These are phyloP conservation scores for Populus pruinosa DNA, from an alignment of 345 rosid genomes.

Conservation along the genomic window DNA sequence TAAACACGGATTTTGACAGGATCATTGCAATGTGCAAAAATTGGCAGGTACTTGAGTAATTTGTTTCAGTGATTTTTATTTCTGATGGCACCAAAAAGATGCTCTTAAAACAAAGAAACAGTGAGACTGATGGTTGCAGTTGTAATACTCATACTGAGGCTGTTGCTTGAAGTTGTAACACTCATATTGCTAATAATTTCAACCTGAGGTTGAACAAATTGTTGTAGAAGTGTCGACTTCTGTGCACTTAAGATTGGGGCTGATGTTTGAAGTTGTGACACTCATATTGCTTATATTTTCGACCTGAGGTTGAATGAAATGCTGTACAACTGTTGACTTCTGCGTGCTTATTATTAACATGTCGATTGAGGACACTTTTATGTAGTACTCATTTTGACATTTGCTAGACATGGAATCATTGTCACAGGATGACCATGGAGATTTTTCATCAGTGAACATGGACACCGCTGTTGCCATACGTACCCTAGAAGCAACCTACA, in stretches of 20 bases:
- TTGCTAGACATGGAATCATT: background rate
- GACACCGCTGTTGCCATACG: constrained; percentile 98
- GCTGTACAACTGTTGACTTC: background rate
- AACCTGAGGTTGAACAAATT: background rate
- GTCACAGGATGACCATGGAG: constrained; percentile 92
- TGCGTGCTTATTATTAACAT: background rate
- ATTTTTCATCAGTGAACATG: constrained; percentile 97
- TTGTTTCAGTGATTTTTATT: background rate
- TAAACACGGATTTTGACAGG: constrained; percentile 97
- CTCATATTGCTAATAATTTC: background rate
- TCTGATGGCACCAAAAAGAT: background rate
- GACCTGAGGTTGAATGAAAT: background rate
- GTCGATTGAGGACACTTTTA: background rate
- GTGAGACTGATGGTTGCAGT: background rate
- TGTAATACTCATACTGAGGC: background rate
- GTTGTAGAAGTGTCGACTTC: background rate
- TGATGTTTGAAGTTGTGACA: constrained; percentile 3
- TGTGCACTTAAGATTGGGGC: background rate
- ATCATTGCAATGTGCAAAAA: constrained; percentile 98
- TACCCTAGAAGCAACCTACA: constrained; percentile 95
- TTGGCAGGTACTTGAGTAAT: constrained; percentile 67
- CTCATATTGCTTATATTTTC: background rate
- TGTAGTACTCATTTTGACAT: background rate
- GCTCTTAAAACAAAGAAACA: background rate
- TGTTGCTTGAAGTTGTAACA: constrained; percentile 1